phyloP scores from a whole-genome alignment of 2,329 filamentous ascomycete genomes.

The Tolypocladium nubicola region DNA sequence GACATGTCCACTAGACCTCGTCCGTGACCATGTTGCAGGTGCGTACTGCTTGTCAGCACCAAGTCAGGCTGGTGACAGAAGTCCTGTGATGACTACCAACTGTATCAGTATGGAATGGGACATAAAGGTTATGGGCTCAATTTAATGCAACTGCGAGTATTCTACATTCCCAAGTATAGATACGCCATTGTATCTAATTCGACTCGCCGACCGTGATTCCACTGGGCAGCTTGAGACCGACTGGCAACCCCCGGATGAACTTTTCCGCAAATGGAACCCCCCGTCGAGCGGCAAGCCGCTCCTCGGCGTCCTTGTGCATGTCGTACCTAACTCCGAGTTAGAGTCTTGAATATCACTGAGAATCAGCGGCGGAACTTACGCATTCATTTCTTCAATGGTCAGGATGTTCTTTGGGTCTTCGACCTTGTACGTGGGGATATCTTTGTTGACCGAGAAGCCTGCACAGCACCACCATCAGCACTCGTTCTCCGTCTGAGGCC shows the following conservation, averaged over 20 bases:
- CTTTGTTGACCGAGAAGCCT: slow-evolving; percentile 53
- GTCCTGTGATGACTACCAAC: too few species aligned
- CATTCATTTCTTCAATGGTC: slow-evolving; percentile 62
- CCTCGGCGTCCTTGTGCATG: slow-evolving; percentile 46
- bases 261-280: slow-evolving; percentile 23
- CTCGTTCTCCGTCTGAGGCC: neutral
- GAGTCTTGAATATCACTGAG: neutral
- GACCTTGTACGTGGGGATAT: slow-evolving; percentile 47
- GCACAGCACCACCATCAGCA: neutral
- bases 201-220: slow-evolving; percentile 26
- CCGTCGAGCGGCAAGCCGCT: slow-evolving; percentile 27
- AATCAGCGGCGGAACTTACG: slow-evolving; percentile 24
- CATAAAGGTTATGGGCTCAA: neutral
- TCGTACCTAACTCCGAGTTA: slow-evolving; percentile 32
- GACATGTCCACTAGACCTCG: too few species aligned
- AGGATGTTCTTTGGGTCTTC: slow-evolving; percentile 49
- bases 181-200: neutral
- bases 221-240: slow-evolving; percentile 37
- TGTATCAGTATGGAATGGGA: too few species aligned
- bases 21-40: too few species aligned
- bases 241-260: slow-evolving; percentile 31
- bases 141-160: too few species aligned
- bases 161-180: neutral
- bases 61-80: neutral
- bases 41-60: too few species aligned